phyloP scores from a whole-genome alignment of 1,284 basidiomycete species.

The Malassezia dermatis region DNA sequence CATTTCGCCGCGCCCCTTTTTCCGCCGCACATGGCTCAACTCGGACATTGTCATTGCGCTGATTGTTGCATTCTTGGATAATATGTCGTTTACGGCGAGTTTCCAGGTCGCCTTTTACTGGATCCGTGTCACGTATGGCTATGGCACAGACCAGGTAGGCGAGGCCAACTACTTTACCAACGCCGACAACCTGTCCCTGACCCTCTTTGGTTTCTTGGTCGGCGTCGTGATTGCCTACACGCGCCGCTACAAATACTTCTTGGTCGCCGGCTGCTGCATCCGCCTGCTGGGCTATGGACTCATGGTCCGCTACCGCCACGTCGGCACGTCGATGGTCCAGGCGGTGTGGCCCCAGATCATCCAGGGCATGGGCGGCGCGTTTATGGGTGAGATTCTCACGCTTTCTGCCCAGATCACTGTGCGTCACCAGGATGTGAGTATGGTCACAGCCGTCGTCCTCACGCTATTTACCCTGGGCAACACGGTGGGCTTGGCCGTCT shows the following conservation, averaged over 20 bases:
- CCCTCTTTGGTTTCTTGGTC: constrained; percentile 40
- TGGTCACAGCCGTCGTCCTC: constrained; percentile 45
- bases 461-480: constrained; percentile 41
- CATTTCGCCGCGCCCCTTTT: constrained; percentile 34
- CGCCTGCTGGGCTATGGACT: constrained; percentile 42
- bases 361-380: constrained; percentile 43
- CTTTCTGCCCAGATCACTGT: constrained; percentile 43
- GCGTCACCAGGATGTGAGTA: constrained; percentile 44
- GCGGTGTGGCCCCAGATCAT: constrained; percentile 42
- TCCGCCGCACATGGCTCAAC: constrained; percentile 37
- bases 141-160: neutral
- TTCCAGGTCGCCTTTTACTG: constrained; percentile 14
- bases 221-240: constrained; percentile 33
- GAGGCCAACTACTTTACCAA: constrained; percentile 38
- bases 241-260: constrained; percentile 40
- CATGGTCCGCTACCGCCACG: constrained; percentile 40
- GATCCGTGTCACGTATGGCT: neutral
- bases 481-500: constrained; percentile 35
- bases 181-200: constrained; percentile 33
- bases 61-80: constrained; percentile 43
- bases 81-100: constrained; percentile 36
- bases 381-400: constrained; percentile 38
- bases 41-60: constrained; percentile 39
- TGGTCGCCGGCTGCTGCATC: constrained; percentile 30
- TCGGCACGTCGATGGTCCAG: constrained; percentile 30